Evolutionary conservation across 768 basidiomycete genomes (phyloP), one percentile per base, ranked within the genome.

Genomic region (Mycena crocata): DNA sequence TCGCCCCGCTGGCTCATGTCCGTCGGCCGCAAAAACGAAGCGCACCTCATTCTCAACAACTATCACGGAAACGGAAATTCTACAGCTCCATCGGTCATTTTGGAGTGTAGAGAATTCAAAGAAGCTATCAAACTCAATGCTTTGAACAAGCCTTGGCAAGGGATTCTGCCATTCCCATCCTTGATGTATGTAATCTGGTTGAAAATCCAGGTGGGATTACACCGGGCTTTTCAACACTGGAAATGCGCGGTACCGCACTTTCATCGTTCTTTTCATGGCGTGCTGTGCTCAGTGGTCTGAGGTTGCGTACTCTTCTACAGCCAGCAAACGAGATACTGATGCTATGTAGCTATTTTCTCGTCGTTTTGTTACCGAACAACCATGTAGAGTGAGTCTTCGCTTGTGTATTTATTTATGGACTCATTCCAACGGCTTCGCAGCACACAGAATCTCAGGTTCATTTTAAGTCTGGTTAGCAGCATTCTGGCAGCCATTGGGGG

Each of bases 291-390:
- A 67, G 28, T 70, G 68, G 68, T 52, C 48, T 7, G 68, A 64
- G 19, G 24, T 28, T 9, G 42, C 23, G 5, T 32, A 8, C 12
- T 26, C 35, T 19, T 31, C 8, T 50, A 32, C 15, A 17, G 19
- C 5, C 17, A 44, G 23, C n/a, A n/a, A n/a, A n/a, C n/a, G n/a
- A n/a, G n/a, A n/a, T n/a, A n/a, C n/a, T n/a, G n/a, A n/a, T n/a
- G n/a, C n/a, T n/a, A n/a, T n/a, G n/a, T n/a, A 83, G 82, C 57
- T 83, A 81, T 70, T 85, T 85, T 73, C 69, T 84, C 4, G 80
- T 82, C 14, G 81, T 84, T 34, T 67, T 85, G 12, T 82, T 84
- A 63, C 72, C 73, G 26, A 78, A 78, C 55, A 80, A 81, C 14
- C 81, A 82, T 9, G 80, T 78, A 31, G 72, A 76, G 34, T 78